phyloP scores from a whole-genome alignment of 2,329 filamentous ascomycete genomes.

The Penicillium sp. region DNA sequence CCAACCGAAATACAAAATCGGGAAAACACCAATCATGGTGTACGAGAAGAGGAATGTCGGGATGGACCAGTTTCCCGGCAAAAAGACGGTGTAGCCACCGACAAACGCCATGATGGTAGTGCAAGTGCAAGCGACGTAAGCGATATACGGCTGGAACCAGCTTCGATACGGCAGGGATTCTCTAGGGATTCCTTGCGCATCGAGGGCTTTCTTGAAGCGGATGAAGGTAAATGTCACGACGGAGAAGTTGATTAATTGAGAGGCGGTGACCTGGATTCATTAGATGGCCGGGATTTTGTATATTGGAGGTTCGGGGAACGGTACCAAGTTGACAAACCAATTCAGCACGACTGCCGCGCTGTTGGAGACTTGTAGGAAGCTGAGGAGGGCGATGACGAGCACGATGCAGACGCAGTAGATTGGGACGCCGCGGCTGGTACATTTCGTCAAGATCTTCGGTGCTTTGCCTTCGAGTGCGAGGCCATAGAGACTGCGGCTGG shows the following conservation, averaged over 20 bases:
- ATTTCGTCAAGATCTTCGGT: slow-evolving; percentile 65
- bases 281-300: neutral
- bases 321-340: slow-evolving; percentile 69
- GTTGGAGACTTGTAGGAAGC: slow-evolving; percentile 72
- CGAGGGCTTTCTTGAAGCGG: slow-evolving; percentile 68
- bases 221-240: slow-evolving; percentile 72
- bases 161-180: slow-evolving; percentile 70
- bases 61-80: slow-evolving; percentile 67
- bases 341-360: slow-evolving; percentile 66
- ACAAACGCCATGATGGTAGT: slow-evolving; percentile 73
- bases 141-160: slow-evolving; percentile 69
- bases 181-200: slow-evolving; percentile 68
- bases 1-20: slow-evolving; percentile 68
- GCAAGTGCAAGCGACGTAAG: slow-evolving; percentile 64
- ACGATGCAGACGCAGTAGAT: slow-evolving; percentile 70
- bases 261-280: slow-evolving; percentile 61
- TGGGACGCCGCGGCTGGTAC: slow-evolving; percentile 67
- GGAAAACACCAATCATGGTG: slow-evolving; percentile 72
- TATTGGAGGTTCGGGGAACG: slow-evolving; percentile 3
- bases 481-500: slow-evolving; percentile 68
- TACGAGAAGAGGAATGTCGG: slow-evolving; percentile 76
- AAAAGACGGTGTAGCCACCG: slow-evolving; percentile 74
- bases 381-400: slow-evolving; percentile 67
- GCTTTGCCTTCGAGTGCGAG: slow-evolving; percentile 70
- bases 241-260: slow-evolving; percentile 72